A percentile compares a stretch with the other conserved stretches of the same genome.
phyloP scores from a whole-genome alignment of 2,329 filamentous ascomycete species.

The Apiospora marii region DNA sequence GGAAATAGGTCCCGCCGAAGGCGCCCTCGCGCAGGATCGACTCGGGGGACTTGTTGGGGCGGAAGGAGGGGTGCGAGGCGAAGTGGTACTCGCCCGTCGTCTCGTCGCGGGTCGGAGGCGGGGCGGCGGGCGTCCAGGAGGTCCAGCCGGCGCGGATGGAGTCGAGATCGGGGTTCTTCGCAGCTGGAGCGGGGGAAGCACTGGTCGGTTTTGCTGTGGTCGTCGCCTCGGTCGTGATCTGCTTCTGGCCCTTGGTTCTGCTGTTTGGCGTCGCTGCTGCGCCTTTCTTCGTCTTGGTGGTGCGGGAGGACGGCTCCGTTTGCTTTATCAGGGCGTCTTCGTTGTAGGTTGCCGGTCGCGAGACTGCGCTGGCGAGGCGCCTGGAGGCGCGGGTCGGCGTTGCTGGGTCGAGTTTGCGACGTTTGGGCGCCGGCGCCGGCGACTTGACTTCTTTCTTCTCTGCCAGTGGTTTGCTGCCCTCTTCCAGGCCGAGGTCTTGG shows the following conservation, averaged over 20 bases:
- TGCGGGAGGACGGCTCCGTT: conserved; percentile 8
- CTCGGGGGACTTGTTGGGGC: conserved; percentile 60
- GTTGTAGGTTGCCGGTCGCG: conserved; percentile 44
- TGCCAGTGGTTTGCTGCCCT: conserved; percentile 26
- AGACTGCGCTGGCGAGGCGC: conserved; percentile 50
- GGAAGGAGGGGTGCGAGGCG: conserved; percentile 51
- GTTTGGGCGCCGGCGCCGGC: conserved; percentile 42
- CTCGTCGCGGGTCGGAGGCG: conserved; percentile 51
- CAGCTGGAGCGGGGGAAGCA: conserved; percentile 17
- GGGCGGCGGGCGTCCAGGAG: conserved; percentile 50
- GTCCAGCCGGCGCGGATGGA: conserved; percentile 49
- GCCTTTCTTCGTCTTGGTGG: not conserved
- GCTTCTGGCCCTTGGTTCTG: conserved; percentile 3
- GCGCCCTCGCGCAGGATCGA: conserved; percentile 59
- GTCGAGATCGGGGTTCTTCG: conserved; percentile 29
- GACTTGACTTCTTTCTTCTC: conserved; percentile 21
- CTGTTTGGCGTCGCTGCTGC: not conserved
- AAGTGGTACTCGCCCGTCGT: conserved; percentile 55
- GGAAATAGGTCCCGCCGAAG: conserved; percentile 61
- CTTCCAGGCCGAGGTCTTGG: conserved; percentile 53
- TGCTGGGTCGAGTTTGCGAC: conserved; percentile 44
- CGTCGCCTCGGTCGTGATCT: not conserved
- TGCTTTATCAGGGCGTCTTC: conserved; percentile 41
- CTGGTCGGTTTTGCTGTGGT: not conserved
- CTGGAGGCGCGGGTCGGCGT: conserved; percentile 54